Percentiles rank a stretch among this genome's conserved stretches.
Evolutionary conservation across 768 basidiomycete genomes (phyloP).

Genomic region (Lactarius sp.): DNA sequence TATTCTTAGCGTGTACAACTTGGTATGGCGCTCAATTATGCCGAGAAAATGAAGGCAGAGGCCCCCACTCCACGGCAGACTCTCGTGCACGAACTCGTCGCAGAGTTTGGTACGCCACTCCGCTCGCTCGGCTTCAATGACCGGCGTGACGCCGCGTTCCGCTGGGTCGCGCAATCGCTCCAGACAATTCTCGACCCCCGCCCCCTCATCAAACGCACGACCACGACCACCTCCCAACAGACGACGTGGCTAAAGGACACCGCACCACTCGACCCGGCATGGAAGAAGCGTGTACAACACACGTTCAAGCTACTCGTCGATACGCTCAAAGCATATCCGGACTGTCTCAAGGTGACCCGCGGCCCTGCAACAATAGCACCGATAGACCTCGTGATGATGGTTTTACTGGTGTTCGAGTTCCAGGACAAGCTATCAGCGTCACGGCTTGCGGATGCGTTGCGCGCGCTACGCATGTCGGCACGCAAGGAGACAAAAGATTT

Average conservation of each 20-base stretch:
- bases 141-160: conserved; percentile 50
- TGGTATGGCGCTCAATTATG: conserved; percentile 29
- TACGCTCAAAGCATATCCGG: conserved; percentile 7
- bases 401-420: conserved; percentile 19
- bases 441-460: conserved; percentile 14
- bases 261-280: conserved; percentile 1
- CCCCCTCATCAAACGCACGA: conserved; percentile 29
- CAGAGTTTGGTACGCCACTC: conserved; percentile 16
- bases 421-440: conserved; percentile 4
- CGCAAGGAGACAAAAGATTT: conserved; percentile 20
- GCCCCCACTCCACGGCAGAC: conserved; percentile 26
- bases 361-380: conserved; percentile 25
- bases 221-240: conserved; percentile 36
- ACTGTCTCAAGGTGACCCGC: conserved; percentile 15
- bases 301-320: conserved; percentile 21
- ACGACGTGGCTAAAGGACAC: conserved; percentile 47
- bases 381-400: conserved; percentile 24
- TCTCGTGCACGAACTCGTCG: conserved; percentile 24
- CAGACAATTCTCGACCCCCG: conserved; percentile 44
- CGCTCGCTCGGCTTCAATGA: conserved; percentile 47
- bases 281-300: conserved; percentile 14
- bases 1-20: conserved; percentile 29
- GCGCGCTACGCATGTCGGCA: conserved; percentile 15
- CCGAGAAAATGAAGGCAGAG: conserved; percentile 31
- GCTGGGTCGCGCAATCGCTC: conserved; percentile 51